Evolutionary conservation across 1,284 basidiomycete genomes (phyloP).

Genomic region (Pascua guehoae): DNA sequence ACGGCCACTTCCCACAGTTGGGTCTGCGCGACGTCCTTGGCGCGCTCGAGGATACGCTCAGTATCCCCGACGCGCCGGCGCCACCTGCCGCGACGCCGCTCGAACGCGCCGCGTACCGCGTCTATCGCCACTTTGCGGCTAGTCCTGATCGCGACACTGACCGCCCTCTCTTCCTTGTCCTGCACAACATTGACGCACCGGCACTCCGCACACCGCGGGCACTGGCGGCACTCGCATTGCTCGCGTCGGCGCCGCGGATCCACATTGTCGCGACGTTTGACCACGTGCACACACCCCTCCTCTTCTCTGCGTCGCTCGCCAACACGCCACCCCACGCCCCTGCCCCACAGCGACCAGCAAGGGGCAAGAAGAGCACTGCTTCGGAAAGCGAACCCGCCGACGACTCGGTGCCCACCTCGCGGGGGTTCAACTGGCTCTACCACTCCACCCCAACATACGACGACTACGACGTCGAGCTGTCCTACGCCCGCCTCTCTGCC

Average conservation of each 20-base stretch:
- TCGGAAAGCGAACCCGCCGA: conserved; percentile 9
- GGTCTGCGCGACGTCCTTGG: conserved; percentile 65
- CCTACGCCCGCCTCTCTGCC: conserved; percentile 45
- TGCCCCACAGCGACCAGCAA: background rate
- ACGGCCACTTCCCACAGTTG: conserved; percentile 71
- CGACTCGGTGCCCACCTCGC: conserved; percentile 10
- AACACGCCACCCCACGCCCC: conserved; percentile 30
- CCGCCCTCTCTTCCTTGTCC: conserved; percentile 64
- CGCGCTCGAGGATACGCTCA: conserved; percentile 56
- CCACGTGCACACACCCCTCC: conserved; percentile 71
- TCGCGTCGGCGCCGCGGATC: conserved; percentile 67
- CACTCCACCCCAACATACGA: conserved; percentile 80
- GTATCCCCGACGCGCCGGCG: conserved; percentile 44
- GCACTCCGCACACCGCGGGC: conserved; percentile 61
- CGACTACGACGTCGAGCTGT: conserved; percentile 74
- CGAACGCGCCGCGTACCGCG: conserved; percentile 63
- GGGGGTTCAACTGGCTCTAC: conserved; percentile 79
- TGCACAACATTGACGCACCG: conserved; percentile 82
- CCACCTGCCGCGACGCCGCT: conserved; percentile 39
- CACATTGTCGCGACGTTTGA: conserved; percentile 80
- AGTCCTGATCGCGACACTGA: conserved; percentile 18
- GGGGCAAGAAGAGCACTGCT: conserved; percentile 8
- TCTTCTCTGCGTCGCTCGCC: conserved; percentile 56
- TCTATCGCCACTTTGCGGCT: conserved; percentile 60
- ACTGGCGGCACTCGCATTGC: conserved; percentile 59